Conservation (phyloP, 2,329 filamentous ascomycete genomes). For the Colletotrichum scovillei region DNA sequence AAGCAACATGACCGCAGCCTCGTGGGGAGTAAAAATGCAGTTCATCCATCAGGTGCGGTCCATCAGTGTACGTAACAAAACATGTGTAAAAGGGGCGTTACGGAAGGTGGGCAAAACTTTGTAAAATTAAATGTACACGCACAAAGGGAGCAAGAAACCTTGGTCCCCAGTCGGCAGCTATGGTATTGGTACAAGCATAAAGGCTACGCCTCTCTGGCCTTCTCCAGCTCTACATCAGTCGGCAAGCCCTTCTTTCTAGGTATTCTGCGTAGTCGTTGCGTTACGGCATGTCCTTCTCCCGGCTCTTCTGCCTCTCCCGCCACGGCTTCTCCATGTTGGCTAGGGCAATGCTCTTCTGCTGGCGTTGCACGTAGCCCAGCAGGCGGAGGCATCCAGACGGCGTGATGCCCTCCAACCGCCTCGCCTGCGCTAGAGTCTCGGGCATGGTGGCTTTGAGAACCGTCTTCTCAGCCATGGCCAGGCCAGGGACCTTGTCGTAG, state of each 20-base stretch:
- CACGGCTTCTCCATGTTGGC: not conserved
- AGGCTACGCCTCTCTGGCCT: not conserved
- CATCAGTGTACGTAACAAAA: not conserved
- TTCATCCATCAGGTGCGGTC: not conserved
- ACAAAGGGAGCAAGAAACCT: not conserved
- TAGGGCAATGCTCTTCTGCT: constrained; percentile 20
- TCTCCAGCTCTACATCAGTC: not conserved
- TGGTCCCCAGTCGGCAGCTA: not conserved
- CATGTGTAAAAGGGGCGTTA: not conserved
- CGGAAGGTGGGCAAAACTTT: not conserved
- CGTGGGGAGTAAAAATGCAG: not conserved
- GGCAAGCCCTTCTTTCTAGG: not conserved
- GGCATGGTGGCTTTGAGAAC: constrained; percentile 78
- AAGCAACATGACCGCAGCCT: not conserved
- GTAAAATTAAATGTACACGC: constrained; percentile 7
- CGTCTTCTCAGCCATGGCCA: constrained; percentile 83
- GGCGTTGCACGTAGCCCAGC: constrained; percentile 68
- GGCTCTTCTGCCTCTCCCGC: not conserved
- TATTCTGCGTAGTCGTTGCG: not conserved
- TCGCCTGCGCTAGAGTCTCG: constrained; percentile 88
- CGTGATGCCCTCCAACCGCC: constrained; percentile 84
- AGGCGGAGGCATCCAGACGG: constrained; percentile 70
- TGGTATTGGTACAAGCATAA: not conserved
- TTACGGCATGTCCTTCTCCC: not conserved
- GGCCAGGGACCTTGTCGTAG: constrained; percentile 77